Percentiles rank a stretch among this genome's conserved stretches.
Evolutionary conservation across 176 grass and related monocot species (phyloP).

Genomic region (Carex pumila): DNA sequence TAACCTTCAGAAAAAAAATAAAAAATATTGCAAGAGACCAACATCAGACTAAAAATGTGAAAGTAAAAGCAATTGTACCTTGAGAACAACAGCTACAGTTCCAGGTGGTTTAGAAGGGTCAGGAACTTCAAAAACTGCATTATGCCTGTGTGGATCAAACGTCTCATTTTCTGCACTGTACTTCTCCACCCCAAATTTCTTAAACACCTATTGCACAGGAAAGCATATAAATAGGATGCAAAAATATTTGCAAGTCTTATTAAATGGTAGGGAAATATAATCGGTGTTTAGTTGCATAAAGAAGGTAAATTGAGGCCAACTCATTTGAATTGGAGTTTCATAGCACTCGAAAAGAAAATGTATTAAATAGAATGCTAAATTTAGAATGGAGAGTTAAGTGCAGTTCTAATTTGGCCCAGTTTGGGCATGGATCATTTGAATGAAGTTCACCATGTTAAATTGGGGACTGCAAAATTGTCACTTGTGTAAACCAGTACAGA

Average conservation of each 20-base stretch:
- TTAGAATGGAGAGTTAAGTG: not conserved
- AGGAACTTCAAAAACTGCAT: constrained; percentile 34
- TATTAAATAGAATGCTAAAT: not conserved
- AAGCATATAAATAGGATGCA: not conserved
- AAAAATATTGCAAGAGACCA: not conserved
- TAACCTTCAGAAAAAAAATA: no score
- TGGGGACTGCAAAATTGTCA: not conserved
- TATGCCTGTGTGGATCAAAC: constrained; percentile 35
- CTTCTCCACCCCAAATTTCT: constrained; percentile 32
- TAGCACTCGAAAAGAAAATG: not conserved
- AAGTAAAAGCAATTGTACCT: constrained; percentile 22
- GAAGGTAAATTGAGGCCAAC: not conserved
- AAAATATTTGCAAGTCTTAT: not conserved
- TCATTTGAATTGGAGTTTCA: not conserved
- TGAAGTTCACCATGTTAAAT: not conserved
- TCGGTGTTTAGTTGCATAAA: not conserved
- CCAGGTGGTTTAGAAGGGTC: constrained; percentile 35
- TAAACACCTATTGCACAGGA: constrained; percentile 26
- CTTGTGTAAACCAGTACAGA: not conserved
- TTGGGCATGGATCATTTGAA: not conserved
- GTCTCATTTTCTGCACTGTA: constrained; percentile 27
- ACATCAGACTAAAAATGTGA: not conserved
- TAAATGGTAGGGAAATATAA: not conserved
- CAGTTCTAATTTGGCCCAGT: no score
- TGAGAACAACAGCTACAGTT: constrained; percentile 29